These are phyloP conservation scores for Boletus tomentosulus DNA, from an alignment of 768 basidiomycete species.

Conservation along the genomic window DNA sequence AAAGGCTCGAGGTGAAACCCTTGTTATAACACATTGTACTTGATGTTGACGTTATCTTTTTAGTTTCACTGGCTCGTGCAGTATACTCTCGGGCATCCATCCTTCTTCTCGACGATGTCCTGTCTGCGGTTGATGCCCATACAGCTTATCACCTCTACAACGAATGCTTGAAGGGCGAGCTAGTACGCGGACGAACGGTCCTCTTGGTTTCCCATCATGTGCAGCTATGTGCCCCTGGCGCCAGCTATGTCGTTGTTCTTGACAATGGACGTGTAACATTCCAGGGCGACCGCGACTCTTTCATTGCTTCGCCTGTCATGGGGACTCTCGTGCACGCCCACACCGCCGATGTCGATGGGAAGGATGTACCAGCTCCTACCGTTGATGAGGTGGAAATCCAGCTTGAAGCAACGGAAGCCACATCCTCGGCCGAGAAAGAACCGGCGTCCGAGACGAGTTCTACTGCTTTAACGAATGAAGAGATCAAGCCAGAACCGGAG, in stretches of 20 bases:
- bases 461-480: slow-evolving; percentile 36
- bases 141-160: slow-evolving; percentile 81
- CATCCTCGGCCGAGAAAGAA: slow-evolving; percentile 19
- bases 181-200: slow-evolving; percentile 76
- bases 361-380: slow-evolving; percentile 32
- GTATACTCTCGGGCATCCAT: slow-evolving; percentile 85
- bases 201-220: slow-evolving; percentile 94
- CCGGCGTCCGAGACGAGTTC: slow-evolving; percentile 41
- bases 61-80: slow-evolving; percentile 76
- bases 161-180: slow-evolving; percentile 74
- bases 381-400: slow-evolving; percentile 1
- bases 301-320: slow-evolving; percentile 66
- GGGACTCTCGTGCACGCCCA: slow-evolving; percentile 60
- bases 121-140: slow-evolving; percentile 73
- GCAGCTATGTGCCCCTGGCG: slow-evolving; percentile 77
- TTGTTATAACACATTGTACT: not conserved
- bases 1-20: slow-evolving; percentile 55
- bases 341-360: slow-evolving; percentile 36
- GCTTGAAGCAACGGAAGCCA: slow-evolving; percentile 15
- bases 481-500: slow-evolving; percentile 33
- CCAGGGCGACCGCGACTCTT: slow-evolving; percentile 60
- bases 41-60: not conserved
- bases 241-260: slow-evolving; percentile 76
- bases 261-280: slow-evolving; percentile 69
- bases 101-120: slow-evolving; percentile 81